Conservation (phyloP, 345 rosid species). For the Eucalyptus cloeziana region DNA sequence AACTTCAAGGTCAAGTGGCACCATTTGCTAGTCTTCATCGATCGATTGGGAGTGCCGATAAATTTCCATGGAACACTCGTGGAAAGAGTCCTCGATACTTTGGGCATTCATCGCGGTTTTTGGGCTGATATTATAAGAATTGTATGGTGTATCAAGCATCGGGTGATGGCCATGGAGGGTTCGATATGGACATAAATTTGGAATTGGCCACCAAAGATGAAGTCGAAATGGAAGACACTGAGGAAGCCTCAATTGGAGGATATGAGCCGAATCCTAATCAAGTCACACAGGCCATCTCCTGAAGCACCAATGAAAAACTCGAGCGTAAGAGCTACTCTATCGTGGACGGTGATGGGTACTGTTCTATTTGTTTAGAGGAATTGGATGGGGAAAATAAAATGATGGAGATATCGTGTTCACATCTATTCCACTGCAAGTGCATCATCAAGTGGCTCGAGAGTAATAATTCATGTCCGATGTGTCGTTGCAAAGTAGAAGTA, state of each 20-base stretch:
- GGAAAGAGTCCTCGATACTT: background rate
- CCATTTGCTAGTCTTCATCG: background rate
- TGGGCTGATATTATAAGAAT: background rate
- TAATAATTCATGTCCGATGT: background rate
- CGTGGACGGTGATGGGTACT: background rate
- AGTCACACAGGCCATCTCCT: background rate
- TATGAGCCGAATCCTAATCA: background rate
- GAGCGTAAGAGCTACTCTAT: background rate
- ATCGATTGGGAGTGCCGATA: background rate
- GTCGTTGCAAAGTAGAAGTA: background rate
- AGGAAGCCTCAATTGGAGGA: background rate
- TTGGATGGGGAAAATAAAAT: background rate
- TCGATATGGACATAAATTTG: background rate
- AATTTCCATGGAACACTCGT: background rate
- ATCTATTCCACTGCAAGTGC: background rate
- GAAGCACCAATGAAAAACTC: background rate
- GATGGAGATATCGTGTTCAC: background rate
- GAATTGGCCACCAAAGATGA: background rate
- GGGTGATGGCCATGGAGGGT: background rate
- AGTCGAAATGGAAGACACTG: background rate
- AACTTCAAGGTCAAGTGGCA: background rate
- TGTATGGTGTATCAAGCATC: background rate
- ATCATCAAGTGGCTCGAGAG: background rate
- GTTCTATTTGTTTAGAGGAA: background rate
- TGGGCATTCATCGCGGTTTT: background rate